Evolutionary conservation across 1,284 basidiomycete species (phyloP), one percentile per base, ranked within the genome.

Genomic region (Takashimella koratensis): DNA sequence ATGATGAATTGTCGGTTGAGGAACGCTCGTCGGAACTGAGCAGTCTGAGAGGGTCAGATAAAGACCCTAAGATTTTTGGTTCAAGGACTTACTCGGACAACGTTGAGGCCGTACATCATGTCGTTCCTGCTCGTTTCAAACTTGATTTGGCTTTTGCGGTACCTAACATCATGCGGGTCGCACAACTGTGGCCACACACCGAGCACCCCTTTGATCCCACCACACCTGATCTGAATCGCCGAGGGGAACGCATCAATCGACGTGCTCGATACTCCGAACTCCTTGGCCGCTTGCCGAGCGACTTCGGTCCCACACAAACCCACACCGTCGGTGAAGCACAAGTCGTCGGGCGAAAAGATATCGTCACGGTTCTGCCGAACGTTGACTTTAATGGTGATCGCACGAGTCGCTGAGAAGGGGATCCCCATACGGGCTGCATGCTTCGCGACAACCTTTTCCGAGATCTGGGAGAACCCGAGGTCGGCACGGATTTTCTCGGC

Each of bases 161-260:
- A 53, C 16, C 49, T 22, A 13, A 66, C 60, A 22, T 60, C 57
- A 16, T 45, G 27, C 2, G 41, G 43, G 12, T 26, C 45, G 8
- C 45, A 54, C 20, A 63, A 26, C 12, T 56, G 42, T 1, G 65
- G 65, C 52, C 62, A 67, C 1, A 63, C 59, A 11, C 54, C 42
- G 4, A 69, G 52, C 6, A 69, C 57, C 5, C 67, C 67, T 41
- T 62, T 66, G 16, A 61, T 56, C 2, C 67, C 67, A 1, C 65
- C 65, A 41, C 63, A 59, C 20, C 61, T 58, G 40, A 67, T 54
- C 30, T 66, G 62, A 24, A 67, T 59, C 4, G 65, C 67, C 2
- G 65, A 69, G 2, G 62, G 65, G 5, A 16, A 19, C 5, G 52
- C 42, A 21, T 58, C 54, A 49, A 51, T 40, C 11, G 51, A 53